phyloP scores from a whole-genome alignment of 768 basidiomycete genomes.

The Leccinum broughii region DNA sequence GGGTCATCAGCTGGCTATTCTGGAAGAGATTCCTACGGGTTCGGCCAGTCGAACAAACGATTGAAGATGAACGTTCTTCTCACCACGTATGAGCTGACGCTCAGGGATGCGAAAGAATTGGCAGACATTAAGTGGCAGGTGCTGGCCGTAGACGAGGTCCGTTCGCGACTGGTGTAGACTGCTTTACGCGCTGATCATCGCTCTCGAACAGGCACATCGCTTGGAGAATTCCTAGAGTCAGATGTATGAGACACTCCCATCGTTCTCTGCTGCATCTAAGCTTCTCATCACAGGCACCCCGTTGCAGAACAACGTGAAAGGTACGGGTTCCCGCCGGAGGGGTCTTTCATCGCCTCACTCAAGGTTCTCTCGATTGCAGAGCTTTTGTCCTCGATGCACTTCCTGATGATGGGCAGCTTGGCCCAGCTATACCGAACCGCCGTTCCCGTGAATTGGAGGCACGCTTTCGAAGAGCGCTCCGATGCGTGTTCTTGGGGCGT shows the following conservation, averaged over 20 bases:
- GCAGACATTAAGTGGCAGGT: slow-evolving; percentile 97
- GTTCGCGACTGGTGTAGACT: slow-evolving; percentile 17
- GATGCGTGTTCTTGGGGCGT: slow-evolving; percentile 37
- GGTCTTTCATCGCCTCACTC: slow-evolving; percentile 6
- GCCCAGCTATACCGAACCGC: slow-evolving; percentile 47
- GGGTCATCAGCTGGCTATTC: slow-evolving; percentile 74
- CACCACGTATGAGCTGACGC: slow-evolving; percentile 94
- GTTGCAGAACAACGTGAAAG: slow-evolving; percentile 98
- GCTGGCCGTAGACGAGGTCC: slow-evolving; percentile 91
- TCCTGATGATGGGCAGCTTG: slow-evolving; percentile 76
- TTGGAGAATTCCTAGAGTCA: slow-evolving; percentile 98
- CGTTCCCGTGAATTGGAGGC: slow-evolving; percentile 52
- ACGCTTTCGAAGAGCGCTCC: slow-evolving; percentile 48
- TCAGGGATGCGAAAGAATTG: slow-evolving; percentile 87
- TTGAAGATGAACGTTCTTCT: slow-evolving; percentile 96
- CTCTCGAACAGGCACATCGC: slow-evolving; percentile 74
- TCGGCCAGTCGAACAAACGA: slow-evolving; percentile 75
- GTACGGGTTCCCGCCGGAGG: slow-evolving; percentile 41
- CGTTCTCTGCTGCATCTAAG: slow-evolving; percentile 89
- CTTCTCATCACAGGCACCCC: slow-evolving; percentile 98
- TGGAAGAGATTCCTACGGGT: slow-evolving; percentile 47
- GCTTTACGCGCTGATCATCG: slow-evolving; percentile 18
- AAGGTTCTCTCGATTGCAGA: slow-evolving; percentile 48
- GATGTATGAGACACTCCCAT: slow-evolving; percentile 88
- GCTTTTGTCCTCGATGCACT: slow-evolving; percentile 96